Conservation (phyloP, 805 yeast species). For the Kluyveromyces dobzhanskii region DNA sequence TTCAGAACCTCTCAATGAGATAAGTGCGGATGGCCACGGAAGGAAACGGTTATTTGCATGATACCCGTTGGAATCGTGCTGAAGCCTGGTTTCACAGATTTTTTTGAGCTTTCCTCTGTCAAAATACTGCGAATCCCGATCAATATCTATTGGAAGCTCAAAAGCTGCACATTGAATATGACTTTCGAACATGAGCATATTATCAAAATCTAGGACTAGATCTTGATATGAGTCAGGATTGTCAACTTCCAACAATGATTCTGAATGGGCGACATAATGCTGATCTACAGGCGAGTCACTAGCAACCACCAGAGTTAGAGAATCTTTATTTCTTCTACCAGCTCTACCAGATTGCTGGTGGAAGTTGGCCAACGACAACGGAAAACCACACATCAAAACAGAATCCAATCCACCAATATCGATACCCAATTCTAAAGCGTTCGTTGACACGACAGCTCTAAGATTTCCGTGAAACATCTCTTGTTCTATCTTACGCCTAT, state of each 20-base stretch:
- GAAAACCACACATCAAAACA: constrained; percentile 89
- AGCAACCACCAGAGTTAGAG: constrained; percentile 77
- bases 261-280: constrained; percentile 56
- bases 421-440: constrained; percentile 91
- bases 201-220: constrained; percentile 51
- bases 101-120: constrained; percentile 22
- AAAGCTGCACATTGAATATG: constrained; percentile 94
- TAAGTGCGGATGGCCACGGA: constrained; percentile 76
- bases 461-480: constrained; percentile 86
- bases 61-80: constrained; percentile 37
- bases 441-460: constrained; percentile 85
- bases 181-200: constrained; percentile 56
- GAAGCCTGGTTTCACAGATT: constrained; percentile 34
- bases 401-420: constrained; percentile 92
- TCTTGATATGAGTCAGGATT: constrained; percentile 54
- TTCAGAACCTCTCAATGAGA: constrained; percentile 76
- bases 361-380: constrained; percentile 74
- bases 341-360: constrained; percentile 98
- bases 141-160: constrained; percentile 59
- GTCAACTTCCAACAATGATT: constrained; percentile 20
- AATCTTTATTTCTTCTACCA: constrained; percentile 80
- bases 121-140: constrained; percentile 52
- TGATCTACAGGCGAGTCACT: constrained; percentile 82
- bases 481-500: constrained; percentile 77
- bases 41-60: constrained; percentile 51